These are phyloP conservation scores for Trichaptum fuscoviolaceum DNA, from an alignment of 768 basidiomycete genomes.

Conservation along the genomic window DNA sequence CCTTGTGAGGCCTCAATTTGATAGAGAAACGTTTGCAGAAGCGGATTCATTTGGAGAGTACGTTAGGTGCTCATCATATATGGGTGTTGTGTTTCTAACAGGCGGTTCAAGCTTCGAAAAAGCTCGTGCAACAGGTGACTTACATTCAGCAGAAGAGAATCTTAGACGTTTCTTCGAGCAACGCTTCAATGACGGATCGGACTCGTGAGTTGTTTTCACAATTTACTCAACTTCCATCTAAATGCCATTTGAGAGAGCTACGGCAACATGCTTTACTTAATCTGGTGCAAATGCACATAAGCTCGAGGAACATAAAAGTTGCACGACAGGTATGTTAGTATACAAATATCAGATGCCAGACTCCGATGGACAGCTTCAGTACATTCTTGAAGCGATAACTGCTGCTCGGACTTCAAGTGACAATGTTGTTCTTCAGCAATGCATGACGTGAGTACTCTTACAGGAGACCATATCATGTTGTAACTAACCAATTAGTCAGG, in stretches of 20 bases:
- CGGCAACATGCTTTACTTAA: slow-evolving; percentile 79
- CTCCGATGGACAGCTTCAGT: slow-evolving; percentile 34
- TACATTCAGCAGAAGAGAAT: slow-evolving; percentile 62
- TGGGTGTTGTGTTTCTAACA: slow-evolving; percentile 6
- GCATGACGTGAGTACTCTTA: slow-evolving; percentile 51
- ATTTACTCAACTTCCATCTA: neutral
- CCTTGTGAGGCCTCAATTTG: slow-evolving; percentile 18
- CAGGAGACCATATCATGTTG: neutral
- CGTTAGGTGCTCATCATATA: slow-evolving; percentile 17
- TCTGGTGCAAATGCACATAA: slow-evolving; percentile 72
- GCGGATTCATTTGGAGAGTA: slow-evolving; percentile 57
- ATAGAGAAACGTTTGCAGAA: slow-evolving; percentile 63
- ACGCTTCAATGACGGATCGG: slow-evolving; percentile 72
- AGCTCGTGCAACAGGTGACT: slow-evolving; percentile 60
- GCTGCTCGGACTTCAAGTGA: slow-evolving; percentile 73
- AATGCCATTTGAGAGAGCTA: slow-evolving; percentile 45
- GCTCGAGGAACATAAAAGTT: slow-evolving; percentile 60
- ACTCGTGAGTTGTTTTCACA: slow-evolving; percentile 53
- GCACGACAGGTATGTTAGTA: slow-evolving; percentile 51
- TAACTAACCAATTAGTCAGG: too few species aligned
- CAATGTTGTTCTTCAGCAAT: slow-evolving; percentile 68
- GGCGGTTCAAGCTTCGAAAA: slow-evolving; percentile 54
- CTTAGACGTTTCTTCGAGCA: slow-evolving; percentile 81
- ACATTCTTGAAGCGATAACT: slow-evolving; percentile 70
- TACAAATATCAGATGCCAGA: neutral